phyloP scores from a whole-genome alignment of 2,329 filamentous ascomycete genomes.

The Dactylella cylindrospora region DNA sequence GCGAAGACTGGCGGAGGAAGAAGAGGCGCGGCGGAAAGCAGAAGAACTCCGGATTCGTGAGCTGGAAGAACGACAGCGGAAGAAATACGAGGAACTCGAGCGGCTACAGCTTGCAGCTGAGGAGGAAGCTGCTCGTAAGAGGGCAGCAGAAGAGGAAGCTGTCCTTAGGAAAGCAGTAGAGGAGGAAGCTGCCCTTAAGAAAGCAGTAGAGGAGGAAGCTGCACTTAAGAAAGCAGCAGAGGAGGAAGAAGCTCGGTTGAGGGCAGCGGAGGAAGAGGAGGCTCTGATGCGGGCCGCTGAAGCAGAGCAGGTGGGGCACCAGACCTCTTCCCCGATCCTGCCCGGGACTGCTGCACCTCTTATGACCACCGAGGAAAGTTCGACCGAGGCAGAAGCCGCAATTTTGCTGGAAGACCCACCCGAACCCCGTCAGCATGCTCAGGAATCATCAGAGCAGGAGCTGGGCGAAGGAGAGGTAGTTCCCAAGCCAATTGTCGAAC shows the following conservation, averaged over 20 bases:
- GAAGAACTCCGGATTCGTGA: background rate
- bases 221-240: background rate
- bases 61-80: too few species aligned
- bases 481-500: background rate
- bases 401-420: background rate
- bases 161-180: constrained; percentile 15
- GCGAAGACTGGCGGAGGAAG: constrained; percentile 1
- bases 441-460: too few species aligned
- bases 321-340: background rate
- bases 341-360: background rate
- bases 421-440: background rate
- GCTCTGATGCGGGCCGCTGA: background rate
- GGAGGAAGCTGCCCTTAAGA: constrained; percentile 21
- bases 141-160: constrained; percentile 22
- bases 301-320: background rate
- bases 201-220: constrained; percentile 2
- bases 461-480: too few species aligned
- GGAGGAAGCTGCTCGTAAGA: background rate
- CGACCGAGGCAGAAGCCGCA: background rate
- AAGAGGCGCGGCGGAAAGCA: constrained; percentile 36
- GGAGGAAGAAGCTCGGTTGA: background rate
- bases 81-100: background rate
- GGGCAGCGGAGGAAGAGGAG: background rate
- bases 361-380: too few species aligned
- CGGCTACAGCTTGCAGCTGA: background rate